Conservation (phyloP, 1,284 basidiomycete genomes). For the Puccinia triticina region DNA sequence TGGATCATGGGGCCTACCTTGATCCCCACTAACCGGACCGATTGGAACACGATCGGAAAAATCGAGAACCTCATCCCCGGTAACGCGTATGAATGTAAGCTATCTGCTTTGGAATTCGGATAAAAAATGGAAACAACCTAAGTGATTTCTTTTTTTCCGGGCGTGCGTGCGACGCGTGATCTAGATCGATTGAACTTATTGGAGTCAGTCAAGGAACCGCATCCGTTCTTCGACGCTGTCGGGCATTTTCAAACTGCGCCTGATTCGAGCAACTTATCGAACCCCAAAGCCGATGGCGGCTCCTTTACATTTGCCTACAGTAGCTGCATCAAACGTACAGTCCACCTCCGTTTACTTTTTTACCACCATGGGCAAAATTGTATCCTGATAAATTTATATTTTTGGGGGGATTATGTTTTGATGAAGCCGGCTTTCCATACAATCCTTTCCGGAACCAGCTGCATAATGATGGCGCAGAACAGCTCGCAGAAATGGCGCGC, state of each 20-base stretch:
- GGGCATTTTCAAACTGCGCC: slow-evolving; percentile 53
- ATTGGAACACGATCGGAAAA: slow-evolving; percentile 46
- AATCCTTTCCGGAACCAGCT: slow-evolving; percentile 35
- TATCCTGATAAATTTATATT: no score
- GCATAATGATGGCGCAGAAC: slow-evolving; percentile 46
- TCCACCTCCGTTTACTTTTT: slow-evolving; percentile 2
- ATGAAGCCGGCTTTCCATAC: slow-evolving; percentile 49
- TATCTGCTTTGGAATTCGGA: neutral
- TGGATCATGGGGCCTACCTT: slow-evolving; percentile 28
- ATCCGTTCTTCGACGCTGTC: slow-evolving; percentile 47
- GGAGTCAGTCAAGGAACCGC: slow-evolving; percentile 9
- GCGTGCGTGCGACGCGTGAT: neutral
- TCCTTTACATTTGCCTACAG: slow-evolving; percentile 43
- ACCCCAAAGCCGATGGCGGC: slow-evolving; percentile 2
- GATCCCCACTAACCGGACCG: slow-evolving; percentile 31
- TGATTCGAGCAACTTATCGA: slow-evolving; percentile 49
- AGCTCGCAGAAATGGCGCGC: slow-evolving; percentile 24
- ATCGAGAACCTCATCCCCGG: slow-evolving; percentile 39
- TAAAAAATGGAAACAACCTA: neutral
- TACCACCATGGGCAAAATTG: no score
- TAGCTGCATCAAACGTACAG: slow-evolving; percentile 50
- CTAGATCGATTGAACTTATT: slow-evolving; percentile 42
- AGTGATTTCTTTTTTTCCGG: neutral
- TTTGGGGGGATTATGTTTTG: neutral
- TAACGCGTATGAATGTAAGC: slow-evolving; percentile 39